A percentile compares a stretch with the other conserved stretches of the same genome.
phyloP scores from a whole-genome alignment of 352 stramenopile species.

The Pythium utonaiense region DNA sequence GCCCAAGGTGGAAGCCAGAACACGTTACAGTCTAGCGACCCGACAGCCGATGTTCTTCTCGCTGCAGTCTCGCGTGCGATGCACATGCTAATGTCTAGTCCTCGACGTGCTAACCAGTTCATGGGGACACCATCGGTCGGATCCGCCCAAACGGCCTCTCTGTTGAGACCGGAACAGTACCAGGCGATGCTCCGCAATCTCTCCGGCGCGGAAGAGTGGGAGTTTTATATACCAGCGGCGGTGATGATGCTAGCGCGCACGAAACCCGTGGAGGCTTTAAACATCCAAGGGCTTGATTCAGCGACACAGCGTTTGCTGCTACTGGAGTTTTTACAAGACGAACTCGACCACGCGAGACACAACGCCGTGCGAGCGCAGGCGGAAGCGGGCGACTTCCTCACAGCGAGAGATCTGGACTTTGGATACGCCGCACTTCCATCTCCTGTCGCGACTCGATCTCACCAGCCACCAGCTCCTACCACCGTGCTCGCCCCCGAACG shows the following conservation, averaged over 20 bases:
- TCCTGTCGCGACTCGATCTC: background rate
- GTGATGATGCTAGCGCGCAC: conserved; percentile 3
- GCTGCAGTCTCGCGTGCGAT: background rate
- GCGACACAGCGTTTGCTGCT: background rate
- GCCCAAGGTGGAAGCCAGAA: too few relatives aligned
- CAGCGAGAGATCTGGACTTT: background rate
- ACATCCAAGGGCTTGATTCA: background rate
- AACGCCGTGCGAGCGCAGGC: background rate
- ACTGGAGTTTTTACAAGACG: background rate
- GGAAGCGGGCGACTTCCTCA: background rate
- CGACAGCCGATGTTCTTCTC: background rate
- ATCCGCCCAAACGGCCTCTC: too few relatives aligned
- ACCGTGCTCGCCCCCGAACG: background rate
- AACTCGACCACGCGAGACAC: background rate
- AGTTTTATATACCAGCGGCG: background rate
- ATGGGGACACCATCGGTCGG: too few relatives aligned
- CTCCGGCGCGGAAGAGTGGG: background rate
- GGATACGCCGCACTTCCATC: background rate
- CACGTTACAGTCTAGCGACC: too few relatives aligned
- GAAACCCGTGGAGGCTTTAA: background rate
- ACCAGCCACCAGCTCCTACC: background rate
- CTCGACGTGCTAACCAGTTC: background rate
- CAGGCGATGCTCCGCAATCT: background rate
- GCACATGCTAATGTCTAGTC: background rate
- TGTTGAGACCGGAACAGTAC: conserved; percentile 3